Base-by-base conservation (phyloP, 345 rosid species). In the Carallia pectinifolia region DNA sequence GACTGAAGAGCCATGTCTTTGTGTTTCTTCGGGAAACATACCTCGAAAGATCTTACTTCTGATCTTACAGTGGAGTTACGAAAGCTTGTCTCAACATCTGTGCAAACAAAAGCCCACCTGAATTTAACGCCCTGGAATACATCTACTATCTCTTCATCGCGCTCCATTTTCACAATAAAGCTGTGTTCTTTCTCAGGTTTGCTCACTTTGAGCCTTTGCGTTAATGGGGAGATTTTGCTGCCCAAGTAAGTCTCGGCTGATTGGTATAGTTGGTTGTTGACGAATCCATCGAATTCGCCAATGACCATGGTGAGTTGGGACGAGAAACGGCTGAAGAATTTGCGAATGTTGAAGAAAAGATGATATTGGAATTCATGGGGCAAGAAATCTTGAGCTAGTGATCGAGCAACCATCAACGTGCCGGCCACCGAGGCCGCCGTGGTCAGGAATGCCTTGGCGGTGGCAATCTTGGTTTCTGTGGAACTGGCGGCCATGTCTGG, bases 131-230 rank as follows among this genome's bases (percentile, higher is more conserved):
- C 90, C 52, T 78, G 70, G 69, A 78, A 91, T 13, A 50, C 36
- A 60, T 91, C 97, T 0, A 67, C 19, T 2, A 86, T 81, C 59
- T 80, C 88, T 71, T 89, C 92, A 6, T 72, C 71, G n/a, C 82
- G 74, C 40, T 86, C 95, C 68, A 87, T 74, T 64, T 86, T 64
- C 56, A 86, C 72, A 1, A 70, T 68, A 40, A 86, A 63, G 39
- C 85, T 74, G 29, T 82, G 75, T 62, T 89, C 92, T 65, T 86
- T 89, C 36, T 86, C 86, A 36, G 76, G 75, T 72, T 87, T 91
- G 69, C 80, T 80, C 23, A 81, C 75, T 12, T 60, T 68, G 47
- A 81, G 64, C n/a, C 81, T 75, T 19, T 73, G 79, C 16, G 75
- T 77, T 48, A 74, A 44, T 56, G 79, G 79, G 38, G 69, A 59